These are phyloP conservation scores for Blastocladiella emersonii DNA, from an alignment of 371 early-diverging fungal species.

Conservation along the genomic window DNA sequence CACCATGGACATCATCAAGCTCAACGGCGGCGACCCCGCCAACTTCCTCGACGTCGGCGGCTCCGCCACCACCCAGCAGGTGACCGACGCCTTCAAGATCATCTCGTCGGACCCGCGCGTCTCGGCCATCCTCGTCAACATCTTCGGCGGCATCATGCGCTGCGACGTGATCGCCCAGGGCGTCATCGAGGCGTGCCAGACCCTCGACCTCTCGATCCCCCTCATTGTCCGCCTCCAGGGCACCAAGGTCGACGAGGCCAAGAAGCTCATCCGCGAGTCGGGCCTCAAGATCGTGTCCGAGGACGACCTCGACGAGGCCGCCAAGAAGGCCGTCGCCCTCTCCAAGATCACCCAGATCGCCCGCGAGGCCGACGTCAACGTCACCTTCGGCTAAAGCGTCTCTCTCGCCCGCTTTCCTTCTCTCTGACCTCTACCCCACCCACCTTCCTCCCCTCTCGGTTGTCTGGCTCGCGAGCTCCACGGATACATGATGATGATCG, in stretches of 20 bases:
- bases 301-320: conserved; percentile 92
- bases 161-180: conserved; percentile 97
- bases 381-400: background rate
- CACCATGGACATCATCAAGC: conserved; percentile 98
- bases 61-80: conserved; percentile 86
- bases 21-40: conserved; percentile 97
- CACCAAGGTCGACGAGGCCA: conserved; percentile 69
- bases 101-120: conserved; percentile 86
- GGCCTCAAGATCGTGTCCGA: conserved; percentile 81
- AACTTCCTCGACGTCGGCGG: conserved; percentile 99
- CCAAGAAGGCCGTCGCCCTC: conserved; percentile 83
- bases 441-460: too few species aligned
- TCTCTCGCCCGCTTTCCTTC: too few species aligned
- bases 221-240: conserved; percentile 94
- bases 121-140: conserved; percentile 96
- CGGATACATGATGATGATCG: too few species aligned
- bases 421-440: too few species aligned
- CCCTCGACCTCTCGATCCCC: conserved; percentile 80
- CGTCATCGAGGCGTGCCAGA: conserved; percentile 86
- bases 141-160: conserved; percentile 98
- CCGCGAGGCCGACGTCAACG: background rate
- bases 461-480: too few species aligned
- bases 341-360: conserved; percentile 55
- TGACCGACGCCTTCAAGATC: conserved; percentile 96
- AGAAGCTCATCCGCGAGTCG: conserved; percentile 75